These are phyloP conservation scores for Tylopilus subfusipes DNA, from an alignment of 768 basidiomycete genomes.

Conservation along the genomic window DNA sequence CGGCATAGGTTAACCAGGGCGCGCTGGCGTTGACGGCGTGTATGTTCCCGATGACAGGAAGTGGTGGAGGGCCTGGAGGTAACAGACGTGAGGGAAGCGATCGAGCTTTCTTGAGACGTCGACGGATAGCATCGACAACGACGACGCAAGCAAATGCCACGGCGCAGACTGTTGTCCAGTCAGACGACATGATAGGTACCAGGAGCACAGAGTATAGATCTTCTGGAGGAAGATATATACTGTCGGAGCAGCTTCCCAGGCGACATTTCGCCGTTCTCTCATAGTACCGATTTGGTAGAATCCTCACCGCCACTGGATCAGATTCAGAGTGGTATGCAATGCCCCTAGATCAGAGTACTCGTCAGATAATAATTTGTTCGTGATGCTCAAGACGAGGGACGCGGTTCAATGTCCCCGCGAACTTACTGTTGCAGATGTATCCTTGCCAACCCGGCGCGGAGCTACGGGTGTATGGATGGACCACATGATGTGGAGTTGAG, in stretches of 20 bases:
- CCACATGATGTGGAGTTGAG: neutral
- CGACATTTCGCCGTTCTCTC: neutral
- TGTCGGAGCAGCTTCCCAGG: neutral
- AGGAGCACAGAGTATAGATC: neutral
- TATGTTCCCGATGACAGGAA: conserved; percentile 18
- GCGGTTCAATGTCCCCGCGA: neutral
- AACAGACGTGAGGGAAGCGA: neutral
- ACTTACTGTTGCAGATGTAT: neutral
- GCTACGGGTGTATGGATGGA: neutral
- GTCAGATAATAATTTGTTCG: neutral
- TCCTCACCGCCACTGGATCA: neutral
- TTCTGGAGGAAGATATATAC: neutral
- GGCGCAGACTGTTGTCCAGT: neutral
- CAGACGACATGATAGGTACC: neutral
- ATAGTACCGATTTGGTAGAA: neutral
- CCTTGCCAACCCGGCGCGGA: neutral
- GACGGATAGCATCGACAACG: neutral
- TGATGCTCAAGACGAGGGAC: neutral
- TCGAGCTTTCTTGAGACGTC: neutral
- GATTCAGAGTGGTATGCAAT: neutral
- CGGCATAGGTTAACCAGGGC: conserved; percentile 14
- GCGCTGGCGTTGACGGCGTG: conserved; percentile 1
- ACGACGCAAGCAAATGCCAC: neutral
- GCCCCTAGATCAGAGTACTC: neutral
- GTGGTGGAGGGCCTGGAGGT: conserved; percentile 10